A percentile compares a stretch with the other conserved stretches of the same genome.
Evolutionary conservation across 305 asterid species (phyloP).

Genomic region (Fraxinus floribunda): DNA sequence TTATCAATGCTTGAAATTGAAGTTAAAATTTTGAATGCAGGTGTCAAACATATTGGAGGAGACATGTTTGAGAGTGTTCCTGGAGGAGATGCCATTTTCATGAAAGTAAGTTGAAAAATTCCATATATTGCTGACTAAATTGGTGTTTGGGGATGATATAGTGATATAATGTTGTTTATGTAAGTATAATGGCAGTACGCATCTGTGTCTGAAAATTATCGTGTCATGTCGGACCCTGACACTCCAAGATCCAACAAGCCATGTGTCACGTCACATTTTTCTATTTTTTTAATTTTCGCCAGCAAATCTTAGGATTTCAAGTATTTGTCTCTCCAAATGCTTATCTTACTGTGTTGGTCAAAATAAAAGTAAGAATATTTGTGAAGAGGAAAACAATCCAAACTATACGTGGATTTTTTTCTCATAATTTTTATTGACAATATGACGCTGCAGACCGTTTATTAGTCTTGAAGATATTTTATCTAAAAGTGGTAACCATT

Average conservation of each 20-base stretch:
- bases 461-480: background rate
- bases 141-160: background rate
- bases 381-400: background rate
- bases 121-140: background rate
- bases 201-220: too few relatives aligned
- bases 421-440: background rate
- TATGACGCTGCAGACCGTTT: background rate
- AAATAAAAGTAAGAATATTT: background rate
- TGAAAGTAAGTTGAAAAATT: constrained; percentile 20
- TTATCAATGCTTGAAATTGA: background rate
- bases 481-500: background rate
- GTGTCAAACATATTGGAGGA: constrained; percentile 18
- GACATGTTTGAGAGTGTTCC: constrained; percentile 22
- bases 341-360: background rate
- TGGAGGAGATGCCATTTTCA: constrained; percentile 15
- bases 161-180: background rate
- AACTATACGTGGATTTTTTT: background rate
- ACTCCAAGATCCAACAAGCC: background rate
- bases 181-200: too few relatives aligned
- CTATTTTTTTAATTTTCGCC: too few relatives aligned
- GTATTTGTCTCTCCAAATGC: too few relatives aligned
- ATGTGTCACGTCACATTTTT: background rate
- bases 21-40: constrained; percentile 16
- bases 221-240: background rate
- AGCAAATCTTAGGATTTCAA: too few relatives aligned